These are phyloP conservation scores for Monilinia fructigena DNA, from an alignment of 2,329 filamentous ascomycete genomes.

Conservation along the genomic window DNA sequence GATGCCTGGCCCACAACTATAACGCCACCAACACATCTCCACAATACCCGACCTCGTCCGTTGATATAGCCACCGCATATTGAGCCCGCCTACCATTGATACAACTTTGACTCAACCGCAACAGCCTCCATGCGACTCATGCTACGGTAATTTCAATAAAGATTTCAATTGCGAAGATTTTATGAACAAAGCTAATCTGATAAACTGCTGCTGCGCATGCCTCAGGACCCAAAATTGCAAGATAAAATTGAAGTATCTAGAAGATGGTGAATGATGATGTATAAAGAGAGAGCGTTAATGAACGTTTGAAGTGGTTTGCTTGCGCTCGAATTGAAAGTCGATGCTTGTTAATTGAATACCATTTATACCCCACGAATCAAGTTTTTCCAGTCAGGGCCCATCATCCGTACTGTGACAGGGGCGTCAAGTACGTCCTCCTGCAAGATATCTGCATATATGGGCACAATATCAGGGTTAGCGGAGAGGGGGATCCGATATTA, in stretches of 20 bases:
- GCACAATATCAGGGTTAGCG: slow-evolving; percentile 3
- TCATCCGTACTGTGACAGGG: slow-evolving; percentile 1
- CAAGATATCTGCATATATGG: slow-evolving; percentile 14
- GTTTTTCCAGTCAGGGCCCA: slow-evolving; percentile 13
- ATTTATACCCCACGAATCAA: slow-evolving; percentile 23
- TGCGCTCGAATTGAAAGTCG: slow-evolving; percentile 14
- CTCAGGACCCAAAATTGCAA: slow-evolving; percentile 41
- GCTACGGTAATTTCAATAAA: slow-evolving; percentile 42
- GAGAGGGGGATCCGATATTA: slow-evolving; percentile 9
- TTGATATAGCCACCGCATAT: slow-evolving; percentile 40
- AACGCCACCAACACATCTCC: slow-evolving; percentile 42
- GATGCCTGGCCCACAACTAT: slow-evolving; percentile 42
- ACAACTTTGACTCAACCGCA: slow-evolving; percentile 42
- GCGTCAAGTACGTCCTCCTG: not conserved
- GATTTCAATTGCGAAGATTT: slow-evolving; percentile 19
- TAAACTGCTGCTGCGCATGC: slow-evolving; percentile 36
- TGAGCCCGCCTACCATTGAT: slow-evolving; percentile 37
- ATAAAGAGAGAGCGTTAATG: slow-evolving; percentile 11
- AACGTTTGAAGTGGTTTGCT: slow-evolving; percentile 18
- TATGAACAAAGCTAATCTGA: slow-evolving; percentile 27
- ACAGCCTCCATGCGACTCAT: slow-evolving; percentile 41
- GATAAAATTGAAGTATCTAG: slow-evolving; percentile 39
- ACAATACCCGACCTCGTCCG: slow-evolving; percentile 42
- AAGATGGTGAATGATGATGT: not conserved
- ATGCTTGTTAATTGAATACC: slow-evolving; percentile 18